A percentile compares a stretch with the other conserved stretches of the same genome.
These are phyloP conservation scores for Candida taoyuanica DNA, from an alignment of 805 yeast genomes.

Conservation along the genomic window DNA sequence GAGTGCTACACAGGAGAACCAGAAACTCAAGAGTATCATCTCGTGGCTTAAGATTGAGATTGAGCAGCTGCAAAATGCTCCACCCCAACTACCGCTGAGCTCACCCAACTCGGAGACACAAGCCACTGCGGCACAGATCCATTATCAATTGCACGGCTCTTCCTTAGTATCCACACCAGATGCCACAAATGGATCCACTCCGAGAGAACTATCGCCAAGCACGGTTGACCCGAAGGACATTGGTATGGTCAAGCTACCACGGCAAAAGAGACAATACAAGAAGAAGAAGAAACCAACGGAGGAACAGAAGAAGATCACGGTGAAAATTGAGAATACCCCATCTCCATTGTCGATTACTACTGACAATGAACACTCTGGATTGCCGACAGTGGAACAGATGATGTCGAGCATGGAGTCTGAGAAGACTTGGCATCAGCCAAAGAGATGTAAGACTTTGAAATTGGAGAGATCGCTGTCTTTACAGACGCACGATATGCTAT, in stretches of 20 bases:
- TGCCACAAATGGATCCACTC: neutral
- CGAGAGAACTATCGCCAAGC: conserved; percentile 20
- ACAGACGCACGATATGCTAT: conserved; percentile 8
- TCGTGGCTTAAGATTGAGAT: conserved; percentile 38
- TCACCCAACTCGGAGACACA: conserved; percentile 3
- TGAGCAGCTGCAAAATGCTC: conserved; percentile 20
- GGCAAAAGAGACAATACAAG: conserved; percentile 21
- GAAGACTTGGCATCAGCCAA: conserved; percentile 8
- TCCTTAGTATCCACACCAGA: conserved; percentile 10
- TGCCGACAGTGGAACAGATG: conserved; percentile 15
- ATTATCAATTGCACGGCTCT: conserved; percentile 8
- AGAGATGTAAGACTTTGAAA: conserved; percentile 13
- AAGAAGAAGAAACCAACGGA: conserved; percentile 18
- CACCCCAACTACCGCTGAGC: neutral
- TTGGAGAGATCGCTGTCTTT: conserved; percentile 18
- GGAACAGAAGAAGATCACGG: neutral
- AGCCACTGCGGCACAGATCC: conserved; percentile 7
- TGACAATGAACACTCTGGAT: conserved; percentile 10
- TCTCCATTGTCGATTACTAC: conserved; percentile 20
- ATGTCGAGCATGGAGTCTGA: neutral
- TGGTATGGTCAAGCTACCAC: conserved; percentile 18
- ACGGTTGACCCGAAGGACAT: conserved; percentile 24
- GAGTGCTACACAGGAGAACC: conserved; percentile 39
- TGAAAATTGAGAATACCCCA: conserved; percentile 19
- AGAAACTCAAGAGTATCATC: conserved; percentile 38